These are phyloP conservation scores for Solanum rostratum DNA, from an alignment of 257 asterid species.

Conservation along the genomic window DNA sequence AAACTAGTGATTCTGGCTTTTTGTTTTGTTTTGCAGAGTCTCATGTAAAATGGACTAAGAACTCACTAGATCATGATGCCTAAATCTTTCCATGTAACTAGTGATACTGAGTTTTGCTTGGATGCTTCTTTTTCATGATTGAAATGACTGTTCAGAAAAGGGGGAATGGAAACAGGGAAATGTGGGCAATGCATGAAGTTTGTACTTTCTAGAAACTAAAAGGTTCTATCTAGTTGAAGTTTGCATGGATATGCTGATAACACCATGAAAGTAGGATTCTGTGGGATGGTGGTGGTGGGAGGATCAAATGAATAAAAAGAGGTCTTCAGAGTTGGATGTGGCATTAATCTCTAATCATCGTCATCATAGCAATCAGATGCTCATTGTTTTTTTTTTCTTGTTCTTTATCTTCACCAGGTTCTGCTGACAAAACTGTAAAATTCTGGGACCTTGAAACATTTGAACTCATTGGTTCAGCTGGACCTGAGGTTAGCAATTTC, in stretches of 20 bases:
- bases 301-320: neutral
- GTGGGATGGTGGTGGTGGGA: neutral
- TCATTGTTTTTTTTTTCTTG: neutral
- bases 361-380: neutral
- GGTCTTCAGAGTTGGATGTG: neutral
- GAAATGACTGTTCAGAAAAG: neutral
- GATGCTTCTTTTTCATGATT: neutral
- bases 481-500: conserved; percentile 65
- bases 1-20: neutral
- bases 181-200: neutral
- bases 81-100: neutral
- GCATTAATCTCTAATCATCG: neutral
- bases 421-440: conserved; percentile 91
- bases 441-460: conserved; percentile 99
- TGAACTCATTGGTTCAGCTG: conserved; percentile 93
- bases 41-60: neutral
- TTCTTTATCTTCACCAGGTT: conserved; percentile 45
- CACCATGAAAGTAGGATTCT: neutral
- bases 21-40: neutral
- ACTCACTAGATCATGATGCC: neutral
- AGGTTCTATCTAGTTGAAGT: neutral
- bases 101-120: neutral
- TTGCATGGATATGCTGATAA: neutral
- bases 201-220: neutral
- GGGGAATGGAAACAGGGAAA: neutral